Evolutionary conservation across 2,329 filamentous ascomycete genomes (phyloP), one percentile per base, ranked within the genome.

Genomic region (Paraconiothyrium brasiliense): DNA sequence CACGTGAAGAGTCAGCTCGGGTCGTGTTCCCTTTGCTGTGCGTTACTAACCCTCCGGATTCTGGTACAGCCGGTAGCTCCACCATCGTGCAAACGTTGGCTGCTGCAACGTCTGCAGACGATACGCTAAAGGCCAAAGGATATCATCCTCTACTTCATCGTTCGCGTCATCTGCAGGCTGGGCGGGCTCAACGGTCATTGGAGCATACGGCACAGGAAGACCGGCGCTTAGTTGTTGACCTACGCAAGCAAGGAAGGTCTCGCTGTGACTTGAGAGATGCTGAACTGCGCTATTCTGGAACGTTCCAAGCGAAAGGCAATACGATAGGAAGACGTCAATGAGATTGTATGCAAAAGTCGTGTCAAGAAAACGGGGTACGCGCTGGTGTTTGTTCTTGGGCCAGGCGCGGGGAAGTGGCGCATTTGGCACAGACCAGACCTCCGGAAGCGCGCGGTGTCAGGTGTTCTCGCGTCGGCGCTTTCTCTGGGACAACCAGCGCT

Each of bases 31-130:
- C 11, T 46, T 24, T 11, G n/a, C 8, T 46, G 11, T 4, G 43
- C 8, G 11, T 22, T 4, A 13, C 43, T 22, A 6, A 46, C 43
- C 78, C 2, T 80, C 70, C 0, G 84, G 78, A 4, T 85, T 85
- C 10, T 87, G 85, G 73, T 94, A 95, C 59, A 93, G 76, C 1
- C 72, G 82, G 74, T 93, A 87, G 1, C 85, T 87, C 91, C 91
- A 95, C 73, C 83, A 92, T 58, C 14, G 32, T 49, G 60, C 50
- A 30, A 30, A 63, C 13, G 61, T 61, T 4, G 58, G 47, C 7
- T 39, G 34, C 16, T 41, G 52, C 52, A 56, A 37, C 16, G 20
- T 35, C 34, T 54, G 59, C 7, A 69, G 52, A 47, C 58, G 52
- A 52, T 55, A 69, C 48, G 56, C 27, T 4, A 68, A 59, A 14